phyloP scores from a whole-genome alignment of 257 asterid species.

The Fraxinus cuspidata region DNA sequence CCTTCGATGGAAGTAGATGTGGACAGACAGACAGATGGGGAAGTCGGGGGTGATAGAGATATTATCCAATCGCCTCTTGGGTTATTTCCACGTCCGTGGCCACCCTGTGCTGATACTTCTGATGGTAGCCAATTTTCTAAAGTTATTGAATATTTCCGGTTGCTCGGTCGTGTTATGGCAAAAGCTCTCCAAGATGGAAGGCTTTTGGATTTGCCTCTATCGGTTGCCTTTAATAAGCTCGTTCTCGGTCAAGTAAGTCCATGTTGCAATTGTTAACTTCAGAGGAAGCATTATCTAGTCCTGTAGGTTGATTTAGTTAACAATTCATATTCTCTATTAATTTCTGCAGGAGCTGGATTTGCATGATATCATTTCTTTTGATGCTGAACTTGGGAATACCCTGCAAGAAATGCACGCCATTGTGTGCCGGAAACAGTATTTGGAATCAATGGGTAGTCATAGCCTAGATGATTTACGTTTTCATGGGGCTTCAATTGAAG shows the following conservation, averaged over 20 bases:
- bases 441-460: slow-evolving; percentile 62
- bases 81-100: slow-evolving; percentile 94
- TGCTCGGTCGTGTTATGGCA: slow-evolving; percentile 95
- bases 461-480: slow-evolving; percentile 51
- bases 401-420: slow-evolving; percentile 91
- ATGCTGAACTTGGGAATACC: slow-evolving; percentile 74
- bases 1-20: slow-evolving; percentile 62
- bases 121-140: slow-evolving; percentile 69
- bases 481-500: slow-evolving; percentile 81
- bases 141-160: slow-evolving; percentile 66
- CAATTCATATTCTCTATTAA: slow-evolving; percentile 19
- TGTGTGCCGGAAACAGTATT: slow-evolving; percentile 67
- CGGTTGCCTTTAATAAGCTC: slow-evolving; percentile 83
- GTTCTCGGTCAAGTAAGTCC: slow-evolving; percentile 77
- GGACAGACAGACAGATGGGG: slow-evolving; percentile 34
- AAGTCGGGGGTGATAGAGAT: slow-evolving; percentile 45
- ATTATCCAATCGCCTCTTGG: slow-evolving; percentile 82
- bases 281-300: background rate
- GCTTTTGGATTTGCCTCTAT: slow-evolving; percentile 89
- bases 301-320: slow-evolving; percentile 2
- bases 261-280: background rate
- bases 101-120: slow-evolving; percentile 60
- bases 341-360: slow-evolving; percentile 83
- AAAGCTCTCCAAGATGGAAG: slow-evolving; percentile 99
- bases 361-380: slow-evolving; percentile 82